Conservation (phyloP, 208 protist genomes). For the Strigomonas culicis region DNA sequence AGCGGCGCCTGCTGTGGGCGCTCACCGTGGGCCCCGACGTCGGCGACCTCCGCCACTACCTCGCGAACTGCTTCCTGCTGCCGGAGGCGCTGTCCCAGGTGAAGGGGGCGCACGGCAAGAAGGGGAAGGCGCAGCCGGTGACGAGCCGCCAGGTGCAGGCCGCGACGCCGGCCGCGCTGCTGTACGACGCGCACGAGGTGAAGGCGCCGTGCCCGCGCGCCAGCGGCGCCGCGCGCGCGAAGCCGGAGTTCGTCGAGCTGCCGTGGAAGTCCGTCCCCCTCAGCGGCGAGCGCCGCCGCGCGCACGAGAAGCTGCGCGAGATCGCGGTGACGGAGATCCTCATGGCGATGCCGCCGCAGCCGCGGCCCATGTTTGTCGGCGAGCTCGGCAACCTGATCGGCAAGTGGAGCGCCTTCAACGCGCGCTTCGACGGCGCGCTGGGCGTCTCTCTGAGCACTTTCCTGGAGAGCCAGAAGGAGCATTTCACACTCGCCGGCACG, state of each 20-base stretch:
- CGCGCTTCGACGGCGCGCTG: slow-evolving; percentile 68
- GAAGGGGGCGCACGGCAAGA: background rate
- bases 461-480: slow-evolving; percentile 55
- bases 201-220: slow-evolving; percentile 18
- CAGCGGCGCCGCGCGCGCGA: no score
- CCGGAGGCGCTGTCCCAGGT: slow-evolving; percentile 16
- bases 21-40: slow-evolving; percentile 55
- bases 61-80: slow-evolving; percentile 59
- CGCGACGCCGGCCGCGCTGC: slow-evolving; percentile 13
- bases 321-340: slow-evolving; percentile 77
- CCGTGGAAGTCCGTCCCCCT: slow-evolving; percentile 58
- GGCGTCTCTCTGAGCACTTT: slow-evolving; percentile 74
- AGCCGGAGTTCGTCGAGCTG: slow-evolving; percentile 26
- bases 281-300: slow-evolving; percentile 34
- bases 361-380: slow-evolving; percentile 78
- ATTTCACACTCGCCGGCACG: slow-evolving; percentile 59
- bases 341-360: slow-evolving; percentile 78
- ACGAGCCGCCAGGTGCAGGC: slow-evolving; percentile 18
- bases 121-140: slow-evolving; percentile 8
- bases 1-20: slow-evolving; percentile 57
- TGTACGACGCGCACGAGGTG: slow-evolving; percentile 44
- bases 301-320: slow-evolving; percentile 34
- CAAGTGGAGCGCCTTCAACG: slow-evolving; percentile 83
- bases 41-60: slow-evolving; percentile 46
- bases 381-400: slow-evolving; percentile 86